phyloP scores from a whole-genome alignment of 1,284 basidiomycete genomes.

The Chalciporus sp. region DNA sequence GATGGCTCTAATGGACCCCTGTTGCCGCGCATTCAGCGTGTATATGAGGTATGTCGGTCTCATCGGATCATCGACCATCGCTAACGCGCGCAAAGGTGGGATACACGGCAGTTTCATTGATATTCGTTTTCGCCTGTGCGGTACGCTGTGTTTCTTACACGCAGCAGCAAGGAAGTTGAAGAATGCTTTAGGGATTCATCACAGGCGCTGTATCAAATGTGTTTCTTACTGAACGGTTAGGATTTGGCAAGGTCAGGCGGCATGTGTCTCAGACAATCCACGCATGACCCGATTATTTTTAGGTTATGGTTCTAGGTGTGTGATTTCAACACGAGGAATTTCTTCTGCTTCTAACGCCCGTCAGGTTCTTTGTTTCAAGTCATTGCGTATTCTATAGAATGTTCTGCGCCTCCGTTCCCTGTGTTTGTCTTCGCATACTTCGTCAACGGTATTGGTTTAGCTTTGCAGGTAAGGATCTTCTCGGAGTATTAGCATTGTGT shows the following conservation, averaged over 20 bases:
- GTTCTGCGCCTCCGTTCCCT: constrained; percentile 62
- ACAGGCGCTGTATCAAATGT: constrained; percentile 29
- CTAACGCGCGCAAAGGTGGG: constrained; percentile 16
- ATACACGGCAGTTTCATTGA: constrained; percentile 25
- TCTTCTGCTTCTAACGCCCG: background rate
- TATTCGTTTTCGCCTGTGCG: constrained; percentile 30
- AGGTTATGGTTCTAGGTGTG: constrained; percentile 32
- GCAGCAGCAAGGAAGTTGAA: background rate
- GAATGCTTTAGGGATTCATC: constrained; percentile 25
- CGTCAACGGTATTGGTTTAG: constrained; percentile 63
- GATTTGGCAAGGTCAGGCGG: constrained; percentile 32
- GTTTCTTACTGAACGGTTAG: constrained; percentile 20
- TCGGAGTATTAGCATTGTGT: background rate
- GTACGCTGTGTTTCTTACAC: constrained; percentile 16
- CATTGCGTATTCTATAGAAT: constrained; percentile 54
- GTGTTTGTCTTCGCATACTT: constrained; percentile 56
- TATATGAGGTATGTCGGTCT: constrained; percentile 20
- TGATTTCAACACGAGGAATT: background rate
- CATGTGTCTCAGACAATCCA: background rate
- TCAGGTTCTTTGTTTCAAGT: constrained; percentile 37
- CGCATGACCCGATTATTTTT: background rate
- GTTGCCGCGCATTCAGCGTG: constrained; percentile 29
- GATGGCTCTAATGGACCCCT: constrained; percentile 28
- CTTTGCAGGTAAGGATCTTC: constrained; percentile 31
- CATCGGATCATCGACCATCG: background rate